Conservation (phyloP, 768 basidiomycete genomes). For the Suillus occidentalis region DNA sequence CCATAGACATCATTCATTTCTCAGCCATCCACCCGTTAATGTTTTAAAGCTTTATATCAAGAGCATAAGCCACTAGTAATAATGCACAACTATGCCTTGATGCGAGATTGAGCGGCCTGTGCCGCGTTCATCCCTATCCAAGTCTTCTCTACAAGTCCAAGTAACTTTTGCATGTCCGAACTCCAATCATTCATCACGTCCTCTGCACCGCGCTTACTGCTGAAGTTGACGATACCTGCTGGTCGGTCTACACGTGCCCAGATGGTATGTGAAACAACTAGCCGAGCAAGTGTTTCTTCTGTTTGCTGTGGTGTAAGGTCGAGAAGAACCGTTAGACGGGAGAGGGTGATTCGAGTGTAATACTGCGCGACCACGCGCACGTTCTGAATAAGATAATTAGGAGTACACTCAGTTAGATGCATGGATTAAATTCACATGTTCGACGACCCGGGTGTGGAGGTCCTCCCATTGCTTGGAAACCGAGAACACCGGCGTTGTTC, state of each 20-base stretch:
- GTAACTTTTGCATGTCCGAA: conserved; percentile 89
- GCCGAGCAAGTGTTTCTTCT: conserved; percentile 83
- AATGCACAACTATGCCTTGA: conserved; percentile 38
- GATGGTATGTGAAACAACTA: conserved; percentile 90
- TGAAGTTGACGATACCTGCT: conserved; percentile 85
- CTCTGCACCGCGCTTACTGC: conserved; percentile 77
- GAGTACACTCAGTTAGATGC: neutral
- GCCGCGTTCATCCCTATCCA: conserved; percentile 97
- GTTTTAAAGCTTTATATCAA: conserved; percentile 4
- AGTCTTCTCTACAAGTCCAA: conserved; percentile 95
- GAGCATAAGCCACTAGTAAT: conserved; percentile 1
- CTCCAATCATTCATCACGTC: conserved; percentile 99
- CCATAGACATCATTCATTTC: neutral
- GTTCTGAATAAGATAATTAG: conserved; percentile 55
- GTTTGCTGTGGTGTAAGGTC: conserved; percentile 82
- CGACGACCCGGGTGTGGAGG: conserved; percentile 91
- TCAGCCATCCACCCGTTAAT: neutral
- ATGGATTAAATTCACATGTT: conserved; percentile 68
- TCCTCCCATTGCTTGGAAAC: conserved; percentile 88
- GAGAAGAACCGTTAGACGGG: conserved; percentile 81
- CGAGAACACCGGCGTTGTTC: conserved; percentile 78
- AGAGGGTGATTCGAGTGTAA: conserved; percentile 89
- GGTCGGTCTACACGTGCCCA: conserved; percentile 95
- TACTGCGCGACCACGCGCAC: conserved; percentile 93
- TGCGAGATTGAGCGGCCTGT: conserved; percentile 75